These are phyloP conservation scores for Halocafeteria seosinensis DNA, from an alignment of 108 stramenopile genomes.

Conservation along the genomic window DNA sequence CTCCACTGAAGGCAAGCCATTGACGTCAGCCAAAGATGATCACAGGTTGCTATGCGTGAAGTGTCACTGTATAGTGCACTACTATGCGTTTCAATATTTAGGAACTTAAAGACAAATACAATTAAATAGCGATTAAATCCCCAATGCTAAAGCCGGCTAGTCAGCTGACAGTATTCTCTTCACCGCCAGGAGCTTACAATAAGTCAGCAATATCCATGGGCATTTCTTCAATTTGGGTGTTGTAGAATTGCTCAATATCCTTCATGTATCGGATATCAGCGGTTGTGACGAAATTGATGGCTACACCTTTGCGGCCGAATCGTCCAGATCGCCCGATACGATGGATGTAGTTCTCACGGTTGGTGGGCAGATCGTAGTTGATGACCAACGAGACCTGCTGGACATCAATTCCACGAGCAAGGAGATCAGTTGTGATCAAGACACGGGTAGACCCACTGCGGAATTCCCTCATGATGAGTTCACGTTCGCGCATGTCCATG, in stretches of 20 bases:
- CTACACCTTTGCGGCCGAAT: constrained; percentile 93
- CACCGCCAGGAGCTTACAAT: too few species aligned
- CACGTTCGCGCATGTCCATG: constrained; percentile 97
- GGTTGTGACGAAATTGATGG: constrained; percentile 86
- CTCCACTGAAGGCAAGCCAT: too few species aligned
- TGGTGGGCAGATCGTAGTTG: constrained; percentile 95
- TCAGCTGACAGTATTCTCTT: too few species aligned
- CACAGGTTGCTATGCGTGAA: too few species aligned
- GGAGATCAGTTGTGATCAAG: constrained; percentile 92
- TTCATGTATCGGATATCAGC: constrained; percentile 89
- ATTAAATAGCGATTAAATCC: too few species aligned
- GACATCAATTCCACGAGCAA: constrained; percentile 98
- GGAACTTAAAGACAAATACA: too few species aligned
- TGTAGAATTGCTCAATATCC: constrained; percentile 99
- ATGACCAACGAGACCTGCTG: constrained; percentile 96
- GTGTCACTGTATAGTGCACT: too few species aligned
- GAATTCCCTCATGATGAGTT: constrained; percentile 99
- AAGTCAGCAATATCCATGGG: not conserved
- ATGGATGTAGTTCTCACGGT: constrained; percentile 86
- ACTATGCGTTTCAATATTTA: too few species aligned
- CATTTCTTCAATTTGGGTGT: constrained; percentile 95
- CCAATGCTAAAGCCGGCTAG: too few species aligned
- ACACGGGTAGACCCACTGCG: constrained; percentile 94
- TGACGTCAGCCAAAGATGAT: too few species aligned
- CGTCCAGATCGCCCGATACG: constrained; percentile 92